phyloP scores from a whole-genome alignment of 1,284 basidiomycete species.

The Coniferiporia weirii region DNA sequence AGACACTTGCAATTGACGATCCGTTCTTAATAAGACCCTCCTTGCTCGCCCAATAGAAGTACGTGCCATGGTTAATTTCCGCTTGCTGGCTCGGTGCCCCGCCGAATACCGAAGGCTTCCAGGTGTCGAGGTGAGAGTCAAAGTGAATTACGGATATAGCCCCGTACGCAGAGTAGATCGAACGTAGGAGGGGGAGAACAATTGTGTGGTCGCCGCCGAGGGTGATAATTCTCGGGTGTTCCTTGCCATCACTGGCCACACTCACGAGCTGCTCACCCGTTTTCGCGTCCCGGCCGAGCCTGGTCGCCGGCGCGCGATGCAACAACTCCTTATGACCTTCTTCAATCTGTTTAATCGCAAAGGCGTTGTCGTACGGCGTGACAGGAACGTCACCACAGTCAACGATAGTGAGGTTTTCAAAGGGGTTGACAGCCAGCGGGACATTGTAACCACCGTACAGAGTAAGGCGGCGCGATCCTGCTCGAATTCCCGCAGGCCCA shows the following conservation, averaged over 20 bases:
- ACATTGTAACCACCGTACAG: slow-evolving; percentile 75
- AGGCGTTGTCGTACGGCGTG: slow-evolving; percentile 64
- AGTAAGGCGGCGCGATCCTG: slow-evolving; percentile 67
- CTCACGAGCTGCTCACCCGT: slow-evolving; percentile 51
- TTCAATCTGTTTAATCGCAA: slow-evolving; percentile 71
- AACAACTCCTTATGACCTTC: slow-evolving; percentile 58
- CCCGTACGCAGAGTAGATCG: slow-evolving; percentile 64
- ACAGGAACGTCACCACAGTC: slow-evolving; percentile 65
- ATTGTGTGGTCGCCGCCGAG: slow-evolving; percentile 79
- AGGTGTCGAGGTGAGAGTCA: slow-evolving; percentile 69
- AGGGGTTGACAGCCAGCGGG: slow-evolving; percentile 64
- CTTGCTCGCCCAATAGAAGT: slow-evolving; percentile 73
- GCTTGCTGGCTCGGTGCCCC: slow-evolving; percentile 63
- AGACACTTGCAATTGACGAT: slow-evolving; percentile 74
- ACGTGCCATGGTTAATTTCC: slow-evolving; percentile 70
- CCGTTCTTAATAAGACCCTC: slow-evolving; percentile 74
- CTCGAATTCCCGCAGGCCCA: slow-evolving; percentile 71
- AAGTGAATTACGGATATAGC: slow-evolving; percentile 76
- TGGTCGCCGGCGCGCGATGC: slow-evolving; percentile 52
- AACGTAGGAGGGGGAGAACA: slow-evolving; percentile 58
- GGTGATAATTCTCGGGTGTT: slow-evolving; percentile 65
- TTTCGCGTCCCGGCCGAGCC: slow-evolving; percentile 52
- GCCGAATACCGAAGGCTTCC: slow-evolving; percentile 68
- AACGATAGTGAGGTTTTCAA: slow-evolving; percentile 58
- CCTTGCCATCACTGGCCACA: slow-evolving; percentile 54